phyloP scores from a whole-genome alignment of 768 basidiomycete genomes.

The Suillus ampliporus region DNA sequence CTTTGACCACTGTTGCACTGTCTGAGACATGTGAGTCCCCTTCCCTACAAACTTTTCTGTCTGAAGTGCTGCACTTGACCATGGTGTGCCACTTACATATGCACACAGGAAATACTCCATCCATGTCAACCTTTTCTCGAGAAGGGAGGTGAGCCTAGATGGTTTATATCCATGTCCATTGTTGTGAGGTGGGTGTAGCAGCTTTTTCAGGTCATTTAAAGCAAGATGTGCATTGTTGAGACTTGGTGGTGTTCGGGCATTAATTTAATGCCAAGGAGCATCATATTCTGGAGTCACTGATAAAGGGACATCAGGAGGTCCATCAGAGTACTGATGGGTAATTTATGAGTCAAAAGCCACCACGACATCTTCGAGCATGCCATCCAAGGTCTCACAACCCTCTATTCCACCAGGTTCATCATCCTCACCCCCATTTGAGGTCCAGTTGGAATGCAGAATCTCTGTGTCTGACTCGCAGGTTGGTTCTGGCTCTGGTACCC shows the following conservation, averaged over 20 bases:
- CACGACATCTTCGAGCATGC: background rate
- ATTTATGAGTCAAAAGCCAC: too few species aligned
- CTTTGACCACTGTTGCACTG: constrained; percentile 4
- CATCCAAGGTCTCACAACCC: background rate
- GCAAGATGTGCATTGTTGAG: background rate
- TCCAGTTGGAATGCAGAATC: background rate
- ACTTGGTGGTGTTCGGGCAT: background rate
- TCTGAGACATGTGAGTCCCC: constrained; percentile 3
- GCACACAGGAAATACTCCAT: constrained; percentile 2
- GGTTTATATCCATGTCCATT: constrained; percentile 6
- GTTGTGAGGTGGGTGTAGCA: constrained; percentile 2
- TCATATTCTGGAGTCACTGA: background rate
- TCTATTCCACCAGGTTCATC: background rate
- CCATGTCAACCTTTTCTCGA: background rate
- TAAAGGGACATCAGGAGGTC: background rate
- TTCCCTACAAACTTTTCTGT: constrained; percentile 1
- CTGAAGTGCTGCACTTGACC: background rate
- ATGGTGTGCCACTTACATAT: background rate
- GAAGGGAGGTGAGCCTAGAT: background rate
- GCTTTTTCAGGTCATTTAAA: background rate
- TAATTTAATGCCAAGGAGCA: background rate
- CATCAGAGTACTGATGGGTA: background rate
- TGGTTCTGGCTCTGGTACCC: background rate
- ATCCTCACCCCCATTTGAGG: background rate
- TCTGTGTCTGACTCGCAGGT: background rate